phyloP scores from a whole-genome alignment of 139 green algal genomes.

The Mesotaenium endlicherianum region DNA sequence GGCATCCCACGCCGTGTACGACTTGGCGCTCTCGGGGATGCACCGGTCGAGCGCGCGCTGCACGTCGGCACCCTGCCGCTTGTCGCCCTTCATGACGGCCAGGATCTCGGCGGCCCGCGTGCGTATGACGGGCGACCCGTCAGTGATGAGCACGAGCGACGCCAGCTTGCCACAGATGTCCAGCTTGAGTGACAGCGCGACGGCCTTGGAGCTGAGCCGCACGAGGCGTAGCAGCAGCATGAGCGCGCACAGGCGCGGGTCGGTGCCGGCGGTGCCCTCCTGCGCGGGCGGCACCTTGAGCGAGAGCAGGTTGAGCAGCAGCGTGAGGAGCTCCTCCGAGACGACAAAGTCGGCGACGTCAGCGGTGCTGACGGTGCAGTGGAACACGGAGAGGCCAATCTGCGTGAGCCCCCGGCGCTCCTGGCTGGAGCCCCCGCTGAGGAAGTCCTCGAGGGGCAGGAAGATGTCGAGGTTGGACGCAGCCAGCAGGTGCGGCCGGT shows the following conservation, averaged over 20 bases:
- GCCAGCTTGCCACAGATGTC: slow-evolving; percentile 1
- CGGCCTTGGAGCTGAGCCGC: slow-evolving; percentile 20
- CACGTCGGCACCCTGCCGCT: slow-evolving; percentile 11
- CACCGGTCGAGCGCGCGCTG: background rate
- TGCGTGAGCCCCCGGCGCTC: slow-evolving; percentile 20
- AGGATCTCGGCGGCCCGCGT: slow-evolving; percentile 27
- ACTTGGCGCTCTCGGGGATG: slow-evolving; percentile 11
- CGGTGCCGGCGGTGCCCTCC: slow-evolving; percentile 13
- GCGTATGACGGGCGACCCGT: background rate
- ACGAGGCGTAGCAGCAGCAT: slow-evolving; percentile 28
- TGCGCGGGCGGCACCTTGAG: background rate
- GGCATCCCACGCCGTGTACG: background rate
- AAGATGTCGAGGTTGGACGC: slow-evolving; percentile 40
- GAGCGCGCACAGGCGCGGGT: slow-evolving; percentile 23
- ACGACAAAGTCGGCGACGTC: slow-evolving; percentile 36
- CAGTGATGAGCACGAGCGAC: slow-evolving; percentile 18
- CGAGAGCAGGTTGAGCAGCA: background rate
- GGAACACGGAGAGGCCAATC: slow-evolving; percentile 22
- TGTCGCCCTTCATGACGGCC: slow-evolving; percentile 24
- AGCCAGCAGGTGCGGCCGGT: slow-evolving; percentile 27
- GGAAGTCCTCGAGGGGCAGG: slow-evolving; percentile 42
- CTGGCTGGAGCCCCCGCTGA: slow-evolving; percentile 19
- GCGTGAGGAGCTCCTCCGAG: slow-evolving; percentile 16
- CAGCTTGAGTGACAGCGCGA: background rate
- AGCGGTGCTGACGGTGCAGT: slow-evolving; percentile 8